Base-by-base conservation (phyloP, 75 land plant species). In the Selaginella tamariscina region DNA sequence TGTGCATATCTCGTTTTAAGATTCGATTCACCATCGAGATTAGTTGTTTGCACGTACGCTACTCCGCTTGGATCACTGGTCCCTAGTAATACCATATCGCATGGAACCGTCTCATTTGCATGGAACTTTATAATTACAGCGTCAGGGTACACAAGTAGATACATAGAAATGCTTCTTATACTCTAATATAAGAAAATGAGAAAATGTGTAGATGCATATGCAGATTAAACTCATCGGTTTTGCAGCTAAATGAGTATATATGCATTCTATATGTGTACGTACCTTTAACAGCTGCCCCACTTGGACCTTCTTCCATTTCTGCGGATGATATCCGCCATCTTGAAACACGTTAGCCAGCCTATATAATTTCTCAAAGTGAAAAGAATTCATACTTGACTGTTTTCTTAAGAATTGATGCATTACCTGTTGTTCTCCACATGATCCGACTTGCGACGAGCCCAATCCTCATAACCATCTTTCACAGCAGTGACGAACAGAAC, bases 401-500 rank as follows among this genome's bases (percentile, higher is more conserved):
- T n/a, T n/a, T n/a, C n/a, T n/a, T n/a, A n/a, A n/a, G n/a, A n/a
- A n/a, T n/a, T n/a, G n/a, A n/a, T n/a, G n/a, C n/a, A n/a, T n/a
- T n/a, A n/a, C n/a, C n/a, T 68, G 57, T 86, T 90, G 75, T 95
- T 95, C 80, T 91, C 99, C 60, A 70, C 75, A 22, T 31, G 60
- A 64, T 95, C 99, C 2, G 93, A 82, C 27, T 82, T 78, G 63
- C 86, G 97, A 56, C 99, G 70, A 33, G 96, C 79, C 64, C 71
- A 91, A 62, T 95, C 99, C 68, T 95, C 99, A 66, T 86, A 95
- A 0, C 79, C 99, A 82, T 95, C 99, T 72, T 95, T 95, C 63
- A 91, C 59, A 1, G 99, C 99, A 5, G 99, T 85, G 32, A 95
- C 86, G 11, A 78, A 33, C 1, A 95, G 67, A 15, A 95, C 99